Evolutionary conservation across 768 basidiomycete species (phyloP).

Genomic region (Kondoa subrosea): DNA sequence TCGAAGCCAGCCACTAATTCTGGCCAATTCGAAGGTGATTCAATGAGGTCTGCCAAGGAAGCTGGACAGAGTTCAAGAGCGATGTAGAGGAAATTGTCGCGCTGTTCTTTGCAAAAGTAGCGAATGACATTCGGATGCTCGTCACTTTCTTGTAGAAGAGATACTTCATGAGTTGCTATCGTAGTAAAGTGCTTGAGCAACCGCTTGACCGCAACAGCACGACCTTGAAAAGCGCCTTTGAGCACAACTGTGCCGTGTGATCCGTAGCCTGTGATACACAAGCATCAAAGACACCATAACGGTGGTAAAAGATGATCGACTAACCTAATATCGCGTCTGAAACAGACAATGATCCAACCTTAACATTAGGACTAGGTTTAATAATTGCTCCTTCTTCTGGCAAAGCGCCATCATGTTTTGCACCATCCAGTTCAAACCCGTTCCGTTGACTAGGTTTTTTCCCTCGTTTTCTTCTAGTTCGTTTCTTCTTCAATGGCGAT

Average conservation of each 20-base stretch:
- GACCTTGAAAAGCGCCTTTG: conserved; percentile 84
- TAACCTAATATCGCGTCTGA: conserved; percentile 34
- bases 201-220: conserved; percentile 95
- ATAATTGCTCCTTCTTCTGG: conserved; percentile 36
- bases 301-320: conserved; percentile 10
- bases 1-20: conserved; percentile 64
- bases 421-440: conserved; percentile 26
- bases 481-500: conserved; percentile 23
- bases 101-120: conserved; percentile 91
- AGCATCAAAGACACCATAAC: neutral
- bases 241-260: conserved; percentile 94
- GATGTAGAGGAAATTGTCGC: conserved; percentile 87
- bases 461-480: conserved; percentile 11
- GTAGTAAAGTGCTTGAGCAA: conserved; percentile 89
- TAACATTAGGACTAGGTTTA: conserved; percentile 32
- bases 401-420: conserved; percentile 29
- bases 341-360: conserved; percentile 29
- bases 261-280: conserved; percentile 34
- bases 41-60: conserved; percentile 70
- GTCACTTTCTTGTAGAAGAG: conserved; percentile 86
- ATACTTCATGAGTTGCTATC: conserved; percentile 80
- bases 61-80: conserved; percentile 89
- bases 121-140: conserved; percentile 97
- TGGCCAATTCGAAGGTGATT: conserved; percentile 52
- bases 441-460: conserved; percentile 27